Base-by-base conservation (phyloP, 2,329 filamentous ascomycete species). In the Diaporthe nobilis region DNA sequence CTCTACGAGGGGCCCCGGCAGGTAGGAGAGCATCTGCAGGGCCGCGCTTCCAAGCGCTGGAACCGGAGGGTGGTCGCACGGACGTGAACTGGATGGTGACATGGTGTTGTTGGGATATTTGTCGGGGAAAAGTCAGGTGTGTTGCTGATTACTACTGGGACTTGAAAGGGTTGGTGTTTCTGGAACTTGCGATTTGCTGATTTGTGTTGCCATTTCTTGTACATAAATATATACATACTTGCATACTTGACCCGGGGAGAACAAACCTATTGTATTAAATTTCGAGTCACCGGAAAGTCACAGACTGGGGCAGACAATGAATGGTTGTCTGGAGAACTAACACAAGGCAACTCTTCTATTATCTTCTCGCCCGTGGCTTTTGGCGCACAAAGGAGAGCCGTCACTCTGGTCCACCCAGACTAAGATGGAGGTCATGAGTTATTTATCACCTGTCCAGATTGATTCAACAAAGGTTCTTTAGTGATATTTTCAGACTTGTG, bases 11-110 rank as follows among this genome's bases (percentile, higher is more conserved):
- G 13, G 63, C 31, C 7, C 7, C 12, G 34, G 63, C 3, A 37
- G 47, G n/a, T 53, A 53, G 20, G 31, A 53, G 22, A 53, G 53
- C 12, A 68, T 68, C 22, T 68, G 15, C 31, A 68, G 63, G 47
- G 7, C 15, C n/a, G 1, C 63, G 39, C 37, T 31, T 12, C 9
- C 22, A 17, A 68, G 34, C 47, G 22, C 15, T 17, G 63, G 47
- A 28, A 53, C 63, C 9, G n/a, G 22, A 6, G 22, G 20, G 3
- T 68, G 47, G 8, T 53, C 9, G 31, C 6, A n/a, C 3, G n/a
- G 9, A 8, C 25, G 9, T n/a, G 28, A 10, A 6, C 1, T 20
- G 20, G 28, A 20, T 37, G 3, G 2, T 7, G 47, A 53, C 31
- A 68, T 68, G 3, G 8, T 53, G 31, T 53, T 10, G 6, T 20